Evolutionary conservation across 768 basidiomycete genomes (phyloP).

Genomic region (Kwoniella sp.): DNA sequence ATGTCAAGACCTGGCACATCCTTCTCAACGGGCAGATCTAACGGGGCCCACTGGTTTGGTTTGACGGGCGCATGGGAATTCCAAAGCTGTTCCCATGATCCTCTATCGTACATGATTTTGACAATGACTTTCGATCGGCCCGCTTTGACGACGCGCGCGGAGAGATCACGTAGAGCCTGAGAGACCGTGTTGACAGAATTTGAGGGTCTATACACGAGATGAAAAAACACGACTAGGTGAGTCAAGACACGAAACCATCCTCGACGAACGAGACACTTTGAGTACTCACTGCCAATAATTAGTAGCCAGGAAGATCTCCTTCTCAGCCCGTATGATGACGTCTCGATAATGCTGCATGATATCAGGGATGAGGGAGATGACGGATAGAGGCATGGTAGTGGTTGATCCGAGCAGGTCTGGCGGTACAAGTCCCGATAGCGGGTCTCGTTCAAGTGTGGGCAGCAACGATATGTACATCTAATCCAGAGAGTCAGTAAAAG

Average conservation of each 20-base stretch:
- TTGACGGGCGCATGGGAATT: conserved; percentile 61
- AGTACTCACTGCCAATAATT: conserved; percentile 63
- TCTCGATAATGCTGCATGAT: conserved; percentile 72
- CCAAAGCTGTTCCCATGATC: conserved; percentile 62
- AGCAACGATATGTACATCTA: conserved; percentile 70
- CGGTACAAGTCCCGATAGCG: conserved; percentile 64
- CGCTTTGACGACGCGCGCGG: conserved; percentile 59
- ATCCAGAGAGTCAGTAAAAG: not conserved
- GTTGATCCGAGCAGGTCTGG: conserved; percentile 67
- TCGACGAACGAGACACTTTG: no score
- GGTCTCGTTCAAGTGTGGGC: conserved; percentile 63
- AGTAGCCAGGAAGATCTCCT: conserved; percentile 70
- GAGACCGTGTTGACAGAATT: conserved; percentile 62
- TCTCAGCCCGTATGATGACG: conserved; percentile 65
- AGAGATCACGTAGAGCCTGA: conserved; percentile 63
- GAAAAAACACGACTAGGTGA: no score
- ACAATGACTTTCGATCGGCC: conserved; percentile 62
- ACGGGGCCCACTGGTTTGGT: conserved; percentile 60
- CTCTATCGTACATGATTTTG: conserved; percentile 72
- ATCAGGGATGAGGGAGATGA: conserved; percentile 70
- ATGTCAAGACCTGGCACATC: conserved; percentile 67
- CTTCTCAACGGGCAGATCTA: conserved; percentile 62
- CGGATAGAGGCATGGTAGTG: conserved; percentile 66
- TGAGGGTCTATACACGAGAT: conserved; percentile 60
- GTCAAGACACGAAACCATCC: no score